Conservation (phyloP, 2,329 filamentous ascomycete species). For the Fusarium austroafricanum region DNA sequence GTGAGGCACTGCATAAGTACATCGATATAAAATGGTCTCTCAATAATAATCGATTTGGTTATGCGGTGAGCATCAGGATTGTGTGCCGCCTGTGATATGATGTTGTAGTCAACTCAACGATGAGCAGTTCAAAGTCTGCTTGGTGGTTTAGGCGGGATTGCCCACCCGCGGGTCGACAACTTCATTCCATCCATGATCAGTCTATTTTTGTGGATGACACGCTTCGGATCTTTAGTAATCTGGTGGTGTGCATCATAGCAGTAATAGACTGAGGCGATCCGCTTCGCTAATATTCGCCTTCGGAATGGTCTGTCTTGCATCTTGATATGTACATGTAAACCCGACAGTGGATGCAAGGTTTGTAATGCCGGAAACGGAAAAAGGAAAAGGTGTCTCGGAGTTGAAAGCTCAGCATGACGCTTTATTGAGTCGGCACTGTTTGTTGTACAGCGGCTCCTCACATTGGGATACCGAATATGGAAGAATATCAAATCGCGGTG, state of each 20-base stretch:
- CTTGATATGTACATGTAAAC: not conserved
- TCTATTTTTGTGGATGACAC: not conserved
- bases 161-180: constrained; percentile 2
- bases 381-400: not conserved
- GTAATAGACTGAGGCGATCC: not conserved
- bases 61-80: constrained; percentile 1
- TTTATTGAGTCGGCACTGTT: not conserved
- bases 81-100: not conserved
- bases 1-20: not conserved
- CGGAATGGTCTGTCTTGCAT: not conserved
- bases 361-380: not conserved
- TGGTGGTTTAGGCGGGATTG: not conserved
- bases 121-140: not conserved
- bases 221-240: not conserved
- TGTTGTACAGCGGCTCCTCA: constrained; percentile 4
- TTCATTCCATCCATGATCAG: not conserved
- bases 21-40: not conserved
- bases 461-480: not conserved
- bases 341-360: not conserved
- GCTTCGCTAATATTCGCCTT: not conserved
- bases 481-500: constrained; percentile 1
- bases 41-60: not conserved
- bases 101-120: not conserved
- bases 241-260: not conserved
- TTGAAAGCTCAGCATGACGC: not conserved